phyloP scores from a whole-genome alignment of 805 yeast species.

The Starmerella davenportii region DNA sequence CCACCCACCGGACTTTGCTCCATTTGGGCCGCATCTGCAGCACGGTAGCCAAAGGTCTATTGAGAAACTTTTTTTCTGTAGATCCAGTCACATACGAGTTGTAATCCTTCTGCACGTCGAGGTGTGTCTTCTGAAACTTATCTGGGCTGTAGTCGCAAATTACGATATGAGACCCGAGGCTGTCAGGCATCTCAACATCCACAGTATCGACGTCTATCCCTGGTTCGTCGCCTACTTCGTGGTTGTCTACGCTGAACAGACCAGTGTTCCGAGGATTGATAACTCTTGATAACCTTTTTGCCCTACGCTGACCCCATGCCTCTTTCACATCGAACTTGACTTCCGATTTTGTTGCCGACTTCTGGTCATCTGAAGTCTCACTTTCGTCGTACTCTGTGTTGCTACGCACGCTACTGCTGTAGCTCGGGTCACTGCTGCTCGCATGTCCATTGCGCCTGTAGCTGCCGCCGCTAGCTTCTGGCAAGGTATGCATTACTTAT shows the following conservation, averaged over 20 bases:
- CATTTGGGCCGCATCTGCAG: constrained; percentile 29
- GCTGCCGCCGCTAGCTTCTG: too few species aligned
- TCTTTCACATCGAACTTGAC: too few species aligned
- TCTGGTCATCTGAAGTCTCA: too few species aligned
- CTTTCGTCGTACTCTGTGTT: too few species aligned
- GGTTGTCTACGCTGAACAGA: background rate
- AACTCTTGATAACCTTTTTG: too few species aligned
- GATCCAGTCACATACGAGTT: constrained; percentile 19
- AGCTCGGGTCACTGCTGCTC: too few species aligned
- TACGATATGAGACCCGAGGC: constrained; percentile 37
- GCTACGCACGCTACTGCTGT: too few species aligned
- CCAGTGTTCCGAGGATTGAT: too few species aligned
- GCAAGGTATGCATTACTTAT: too few species aligned
- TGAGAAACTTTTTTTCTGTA: constrained; percentile 3
- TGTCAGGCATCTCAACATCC: constrained; percentile 29
- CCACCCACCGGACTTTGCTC: constrained; percentile 39
- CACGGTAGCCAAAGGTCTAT: constrained; percentile 8
- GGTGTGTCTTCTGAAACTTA: constrained; percentile 29
- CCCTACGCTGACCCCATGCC: too few species aligned
- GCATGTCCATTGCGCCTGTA: too few species aligned
- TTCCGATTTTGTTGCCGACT: too few species aligned
- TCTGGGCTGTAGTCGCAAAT: constrained; percentile 33
- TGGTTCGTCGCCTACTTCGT: constrained; percentile 37
- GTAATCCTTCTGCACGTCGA: constrained; percentile 22
- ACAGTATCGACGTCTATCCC: constrained; percentile 38